Percentiles rank a stretch among this genome's conserved stretches.
phyloP scores from a whole-genome alignment of 2,329 filamentous ascomycete genomes.

The Geosmithia flava region DNA sequence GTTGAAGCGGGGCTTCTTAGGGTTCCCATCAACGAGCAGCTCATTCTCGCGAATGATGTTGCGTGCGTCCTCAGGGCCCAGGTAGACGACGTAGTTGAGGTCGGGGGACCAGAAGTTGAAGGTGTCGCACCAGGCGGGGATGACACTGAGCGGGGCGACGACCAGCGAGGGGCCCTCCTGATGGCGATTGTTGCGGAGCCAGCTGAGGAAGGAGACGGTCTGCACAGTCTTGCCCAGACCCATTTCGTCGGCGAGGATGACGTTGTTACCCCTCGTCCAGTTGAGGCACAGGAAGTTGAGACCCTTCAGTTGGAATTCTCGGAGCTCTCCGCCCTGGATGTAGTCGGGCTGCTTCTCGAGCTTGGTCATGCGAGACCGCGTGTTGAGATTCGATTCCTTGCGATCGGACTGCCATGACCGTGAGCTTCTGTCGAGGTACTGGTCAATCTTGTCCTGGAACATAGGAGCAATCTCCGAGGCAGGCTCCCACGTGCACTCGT shows the following conservation, averaged over 20 bases:
- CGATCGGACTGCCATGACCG: constrained; percentile 72
- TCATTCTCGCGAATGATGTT: constrained; percentile 85
- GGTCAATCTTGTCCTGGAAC: constrained; percentile 83
- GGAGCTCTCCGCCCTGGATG: constrained; percentile 70
- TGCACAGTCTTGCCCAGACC: constrained; percentile 96
- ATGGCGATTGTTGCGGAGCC: constrained; percentile 77
- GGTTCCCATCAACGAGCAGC: constrained; percentile 73
- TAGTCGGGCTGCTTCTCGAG: constrained; percentile 76
- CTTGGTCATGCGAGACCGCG: constrained; percentile 60
- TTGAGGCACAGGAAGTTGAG: constrained; percentile 94
- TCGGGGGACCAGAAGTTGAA: constrained; percentile 96
- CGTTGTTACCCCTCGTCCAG: constrained; percentile 88
- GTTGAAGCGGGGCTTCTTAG: constrained; percentile 88
- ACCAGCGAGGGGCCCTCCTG: constrained; percentile 95
- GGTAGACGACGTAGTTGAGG: constrained; percentile 93
- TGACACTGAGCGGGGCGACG: constrained; percentile 92
- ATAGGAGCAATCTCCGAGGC: constrained; percentile 62
- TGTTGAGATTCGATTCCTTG: constrained; percentile 62
- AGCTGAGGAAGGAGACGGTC: constrained; percentile 93
- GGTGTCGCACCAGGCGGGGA: constrained; percentile 96
- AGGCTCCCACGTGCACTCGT: constrained; percentile 88
- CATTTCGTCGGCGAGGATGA: constrained; percentile 98
- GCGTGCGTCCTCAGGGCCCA: constrained; percentile 77
- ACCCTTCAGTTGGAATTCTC: constrained; percentile 87
- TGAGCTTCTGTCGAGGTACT: constrained; percentile 73